phyloP scores from a whole-genome alignment of 192 early-diverging fungal species.

The Linderina pennispora region DNA sequence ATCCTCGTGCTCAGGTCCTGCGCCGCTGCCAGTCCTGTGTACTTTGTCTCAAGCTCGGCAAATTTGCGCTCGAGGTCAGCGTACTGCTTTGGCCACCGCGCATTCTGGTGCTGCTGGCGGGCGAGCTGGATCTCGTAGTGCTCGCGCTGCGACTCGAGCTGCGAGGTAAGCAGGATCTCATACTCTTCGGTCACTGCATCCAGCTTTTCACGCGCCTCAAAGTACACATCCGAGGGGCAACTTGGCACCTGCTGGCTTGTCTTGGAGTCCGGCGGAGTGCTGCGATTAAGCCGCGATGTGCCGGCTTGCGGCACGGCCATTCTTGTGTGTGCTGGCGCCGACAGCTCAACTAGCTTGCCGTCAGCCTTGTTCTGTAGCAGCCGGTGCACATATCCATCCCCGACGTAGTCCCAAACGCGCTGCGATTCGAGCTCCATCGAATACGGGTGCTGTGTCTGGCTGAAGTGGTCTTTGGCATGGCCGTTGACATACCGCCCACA shows the following conservation, averaged over 20 bases:
- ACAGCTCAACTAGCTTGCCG: constrained; percentile 88
- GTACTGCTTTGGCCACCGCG: constrained; percentile 46
- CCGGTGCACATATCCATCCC: constrained; percentile 95
- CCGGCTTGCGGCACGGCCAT: neutral
- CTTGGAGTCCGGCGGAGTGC: too few species aligned
- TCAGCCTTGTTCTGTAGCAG: constrained; percentile 87
- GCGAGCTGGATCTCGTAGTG: constrained; percentile 74
- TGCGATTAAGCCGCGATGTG: too few species aligned
- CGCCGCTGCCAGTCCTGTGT: too few species aligned
- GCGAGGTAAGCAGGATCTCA: constrained; percentile 70
- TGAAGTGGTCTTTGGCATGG: constrained; percentile 87
- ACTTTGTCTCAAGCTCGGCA: constrained; percentile 29
- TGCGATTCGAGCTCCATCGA: constrained; percentile 95
- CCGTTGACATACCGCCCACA: constrained; percentile 90
- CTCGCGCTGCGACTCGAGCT: constrained; percentile 80
- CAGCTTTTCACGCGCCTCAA: constrained; percentile 56
- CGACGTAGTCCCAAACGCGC: constrained; percentile 96
- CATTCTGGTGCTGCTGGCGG: constrained; percentile 52
- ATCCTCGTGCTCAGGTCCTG: too few species aligned
- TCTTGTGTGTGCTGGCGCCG: neutral
- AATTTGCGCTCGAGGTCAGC: constrained; percentile 17
- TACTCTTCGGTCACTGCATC: constrained; percentile 78
- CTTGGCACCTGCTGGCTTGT: too few species aligned
- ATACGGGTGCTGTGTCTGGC: constrained; percentile 77
- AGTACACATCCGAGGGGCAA: neutral